Evolutionary conservation across 768 basidiomycete genomes (phyloP).

Genomic region (Candolleomyces eurysporus): DNA sequence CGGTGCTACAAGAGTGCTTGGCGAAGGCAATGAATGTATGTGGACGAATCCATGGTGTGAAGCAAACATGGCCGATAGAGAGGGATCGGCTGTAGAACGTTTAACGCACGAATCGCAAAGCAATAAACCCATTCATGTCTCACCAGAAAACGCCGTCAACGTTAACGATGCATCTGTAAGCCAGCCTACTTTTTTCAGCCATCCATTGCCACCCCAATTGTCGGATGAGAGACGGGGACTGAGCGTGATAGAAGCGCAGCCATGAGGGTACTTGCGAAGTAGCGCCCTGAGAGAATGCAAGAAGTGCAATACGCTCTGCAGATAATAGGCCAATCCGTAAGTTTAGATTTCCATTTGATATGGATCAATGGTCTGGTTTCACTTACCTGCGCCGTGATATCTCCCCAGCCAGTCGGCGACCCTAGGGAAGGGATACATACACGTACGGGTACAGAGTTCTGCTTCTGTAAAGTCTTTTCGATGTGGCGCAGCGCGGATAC

Average conservation of each 20-base stretch:
- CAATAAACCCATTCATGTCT: conserved; percentile 5
- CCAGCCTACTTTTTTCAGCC: conserved; percentile 81
- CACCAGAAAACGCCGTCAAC: conserved; percentile 78
- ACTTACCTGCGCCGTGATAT: conserved; percentile 51
- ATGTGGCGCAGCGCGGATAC: conserved; percentile 23
- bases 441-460: conserved; percentile 38
- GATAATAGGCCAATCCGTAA: conserved; percentile 6
- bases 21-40: conserved; percentile 73
- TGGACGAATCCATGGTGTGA: conserved; percentile 84
- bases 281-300: conserved; percentile 63
- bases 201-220: conserved; percentile 60
- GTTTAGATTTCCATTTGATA: neutral
- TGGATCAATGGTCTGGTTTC: neutral
- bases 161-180: conserved; percentile 72
- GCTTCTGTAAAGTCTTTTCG: conserved; percentile 24
- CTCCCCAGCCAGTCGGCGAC: conserved; percentile 64
- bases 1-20: conserved; percentile 69
- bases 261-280: conserved; percentile 54
- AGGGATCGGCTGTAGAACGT: conserved; percentile 62
- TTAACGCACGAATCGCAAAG: neutral
- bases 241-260: conserved; percentile 68
- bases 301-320: conserved; percentile 69
- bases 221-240: conserved; percentile 62
- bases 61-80: conserved; percentile 70
- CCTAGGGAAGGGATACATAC: conserved; percentile 65